These are phyloP conservation scores for Aspergillus pseudoglaucus DNA, from an alignment of 2,329 filamentous ascomycete genomes.

Conservation along the genomic window DNA sequence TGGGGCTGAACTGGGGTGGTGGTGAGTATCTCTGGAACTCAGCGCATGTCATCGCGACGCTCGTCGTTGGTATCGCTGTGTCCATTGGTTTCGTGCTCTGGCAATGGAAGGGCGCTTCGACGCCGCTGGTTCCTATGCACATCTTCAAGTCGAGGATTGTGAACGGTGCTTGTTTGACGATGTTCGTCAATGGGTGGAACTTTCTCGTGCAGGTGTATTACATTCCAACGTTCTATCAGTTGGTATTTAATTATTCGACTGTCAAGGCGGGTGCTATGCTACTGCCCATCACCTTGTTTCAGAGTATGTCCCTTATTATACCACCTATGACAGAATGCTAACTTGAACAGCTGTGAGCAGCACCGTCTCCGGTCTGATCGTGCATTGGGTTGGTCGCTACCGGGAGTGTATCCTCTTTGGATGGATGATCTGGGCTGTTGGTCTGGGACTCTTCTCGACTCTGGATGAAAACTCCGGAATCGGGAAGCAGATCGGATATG, in stretches of 20 bases:
- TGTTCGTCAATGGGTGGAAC: constrained; percentile 56
- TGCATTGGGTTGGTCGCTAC: constrained; percentile 49
- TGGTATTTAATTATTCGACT: constrained; percentile 42
- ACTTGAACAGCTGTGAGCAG: constrained; percentile 31
- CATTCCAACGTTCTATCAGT: constrained; percentile 56
- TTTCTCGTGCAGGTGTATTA: constrained; percentile 57
- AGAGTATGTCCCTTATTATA: constrained; percentile 25
- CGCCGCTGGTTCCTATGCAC: constrained; percentile 35
- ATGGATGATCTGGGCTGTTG: constrained; percentile 48
- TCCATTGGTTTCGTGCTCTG: constrained; percentile 24
- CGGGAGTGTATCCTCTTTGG: constrained; percentile 50
- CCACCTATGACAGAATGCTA: not conserved
- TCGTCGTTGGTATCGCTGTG: constrained; percentile 44
- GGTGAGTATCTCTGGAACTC: constrained; percentile 53
- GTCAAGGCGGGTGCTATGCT: constrained; percentile 46
- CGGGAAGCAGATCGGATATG: constrained; percentile 51
- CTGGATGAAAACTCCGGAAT: constrained; percentile 43
- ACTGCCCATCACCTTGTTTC: constrained; percentile 45
- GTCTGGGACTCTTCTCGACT: constrained; percentile 49
- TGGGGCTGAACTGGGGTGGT: constrained; percentile 55
- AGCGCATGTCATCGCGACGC: constrained; percentile 48
- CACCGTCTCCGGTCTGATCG: constrained; percentile 47
- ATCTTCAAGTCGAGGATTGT: constrained; percentile 51
- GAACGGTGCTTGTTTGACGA: constrained; percentile 50
- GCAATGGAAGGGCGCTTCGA: constrained; percentile 27